These are phyloP conservation scores for Jimgerdemannia lactiflua DNA, from an alignment of 192 early-diverging fungal genomes.

Conservation along the genomic window DNA sequence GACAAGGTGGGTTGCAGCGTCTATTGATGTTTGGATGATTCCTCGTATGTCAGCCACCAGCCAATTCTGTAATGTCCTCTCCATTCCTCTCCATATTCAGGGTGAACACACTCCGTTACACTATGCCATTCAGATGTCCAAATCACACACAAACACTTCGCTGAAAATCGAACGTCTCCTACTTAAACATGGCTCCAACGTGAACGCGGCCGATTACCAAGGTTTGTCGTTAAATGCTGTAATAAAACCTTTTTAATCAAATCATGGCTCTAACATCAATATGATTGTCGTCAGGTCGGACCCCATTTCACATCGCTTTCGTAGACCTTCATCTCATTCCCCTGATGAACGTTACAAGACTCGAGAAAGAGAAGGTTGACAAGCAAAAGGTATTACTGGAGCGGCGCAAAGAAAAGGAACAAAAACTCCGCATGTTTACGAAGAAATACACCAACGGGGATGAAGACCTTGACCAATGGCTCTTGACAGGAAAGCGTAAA, in stretches of 20 bases:
- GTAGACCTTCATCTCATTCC: constrained; percentile 34
- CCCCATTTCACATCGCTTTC: constrained; percentile 51
- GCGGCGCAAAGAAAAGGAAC: neutral
- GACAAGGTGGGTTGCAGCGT: constrained; percentile 9
- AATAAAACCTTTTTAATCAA: neutral
- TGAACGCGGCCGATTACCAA: constrained; percentile 46
- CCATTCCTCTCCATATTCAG: neutral
- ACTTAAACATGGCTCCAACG: constrained; percentile 35
- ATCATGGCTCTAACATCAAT: neutral
- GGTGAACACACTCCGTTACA: constrained; percentile 40
- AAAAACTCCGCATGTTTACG: neutral
- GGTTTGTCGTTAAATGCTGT: constrained; percentile 12
- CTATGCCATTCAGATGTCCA: constrained; percentile 42
- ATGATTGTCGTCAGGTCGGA: constrained; percentile 25
- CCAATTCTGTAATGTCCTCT: neutral
- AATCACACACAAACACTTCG: constrained; percentile 40
- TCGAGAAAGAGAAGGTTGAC: constrained; percentile 17
- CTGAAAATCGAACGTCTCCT: constrained; percentile 45
- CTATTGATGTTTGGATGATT: too few relatives aligned
- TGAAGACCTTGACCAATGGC: constrained; percentile 9
- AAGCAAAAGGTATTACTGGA: constrained; percentile 16
- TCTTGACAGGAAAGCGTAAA: constrained; percentile 4
- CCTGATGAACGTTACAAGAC: constrained; percentile 22
- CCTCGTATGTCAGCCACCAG: too few relatives aligned
- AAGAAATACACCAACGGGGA: neutral